Evolutionary conservation across 2,329 filamentous ascomycete species (phyloP), one percentile per base, ranked within the genome.

Genomic region (Xylaria polymorpha): DNA sequence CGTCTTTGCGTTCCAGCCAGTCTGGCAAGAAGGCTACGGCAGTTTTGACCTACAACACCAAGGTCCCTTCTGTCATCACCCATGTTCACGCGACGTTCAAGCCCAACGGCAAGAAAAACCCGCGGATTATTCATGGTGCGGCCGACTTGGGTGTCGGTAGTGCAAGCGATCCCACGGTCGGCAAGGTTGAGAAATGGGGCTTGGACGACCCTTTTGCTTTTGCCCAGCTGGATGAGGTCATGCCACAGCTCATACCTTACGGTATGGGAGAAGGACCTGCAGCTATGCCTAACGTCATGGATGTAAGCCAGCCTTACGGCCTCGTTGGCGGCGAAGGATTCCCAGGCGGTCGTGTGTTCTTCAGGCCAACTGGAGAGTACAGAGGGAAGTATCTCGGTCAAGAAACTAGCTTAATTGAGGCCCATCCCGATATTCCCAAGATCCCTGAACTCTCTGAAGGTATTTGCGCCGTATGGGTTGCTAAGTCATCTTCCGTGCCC

Each of bases 271-370:
- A 93, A 39, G 94, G 94, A 5, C 90, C 93, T 61, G 90, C 94
- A 10, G 93, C 92, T 18, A 83, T 90, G 29, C 92, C 93, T 1
- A 98, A 98, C 76, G 88, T 92, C 43, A 94, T 98, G 91, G 94
- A 97, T 77, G 88, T 97, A 43, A 97, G 94, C 77, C 92, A 95
- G 75, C 87, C 88, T 9, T 94, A 92, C 77, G 95, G 95, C 9
- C 88, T 95, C 81, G 83, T 97, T 8, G 91, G 93, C 63, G 95
- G 94, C 3, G 94, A 97, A 82, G 94, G 94, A 1, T 93, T 91
- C 65, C 94, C 94, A 0, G 92, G 93, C 58, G 94, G 95, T 3
- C 90, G 91, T 65, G 87, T 89, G 53, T 96, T 94, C 78, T 97
- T 92, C 76, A 91, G 94, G 41, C 88, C 89, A 10, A 85, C 86